Evolutionary conservation across 176 grass and related monocot species (phyloP), one percentile per base, ranked within the genome.

Genomic region (Typha latifolia): DNA sequence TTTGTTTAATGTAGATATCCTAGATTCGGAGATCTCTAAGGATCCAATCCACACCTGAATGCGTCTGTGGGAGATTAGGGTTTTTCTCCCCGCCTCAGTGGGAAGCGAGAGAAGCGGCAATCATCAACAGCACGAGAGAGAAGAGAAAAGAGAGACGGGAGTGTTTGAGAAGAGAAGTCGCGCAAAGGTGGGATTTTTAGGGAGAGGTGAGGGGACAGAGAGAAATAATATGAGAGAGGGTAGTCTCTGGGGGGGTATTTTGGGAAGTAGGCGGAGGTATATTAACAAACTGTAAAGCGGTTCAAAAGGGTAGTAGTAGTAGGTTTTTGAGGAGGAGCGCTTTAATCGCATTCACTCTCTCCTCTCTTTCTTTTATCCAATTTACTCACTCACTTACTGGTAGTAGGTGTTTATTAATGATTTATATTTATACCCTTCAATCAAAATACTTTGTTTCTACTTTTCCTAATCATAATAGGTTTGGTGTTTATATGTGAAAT

Each of bases 71-170:
- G 71, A 49, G 72, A 67, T 70, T 81, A 64, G 66, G 16, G 16
- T 72, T 66, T 72, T 61, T 43, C 61, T 55, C 64, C 75, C 69
- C 75, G 55, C 62, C 63, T 81, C 78, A 81, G 63, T 81, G 52
- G 49, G 70, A 81, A 59, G 47, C 70, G 70, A 65, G 70, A 73
- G 78, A 81, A 52, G 51, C 66, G 34, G 69, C 12, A 63, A 74
- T 81, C 70, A 81, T 81, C 49, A 37, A 47, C 55, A 47, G 63
- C 26, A 13, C 23, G 12, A 7, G 64, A 50, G 14, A 14, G 15
- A 29, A 69, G 57, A 37, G 70, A 51, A 13, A 22, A 14, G 32
- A 52, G 23, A 34, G 49, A 51, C 22, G 53, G 1, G 20, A 11
- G 64, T 12, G 56, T 10, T 10, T 43, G 37, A 43, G 37, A 43